A percentile compares a stretch with the other conserved stretches of the same genome.
Conservation (phyloP, 495 filamentous ascomycete genomes). For the Xylaria flabelliformis region DNA sequence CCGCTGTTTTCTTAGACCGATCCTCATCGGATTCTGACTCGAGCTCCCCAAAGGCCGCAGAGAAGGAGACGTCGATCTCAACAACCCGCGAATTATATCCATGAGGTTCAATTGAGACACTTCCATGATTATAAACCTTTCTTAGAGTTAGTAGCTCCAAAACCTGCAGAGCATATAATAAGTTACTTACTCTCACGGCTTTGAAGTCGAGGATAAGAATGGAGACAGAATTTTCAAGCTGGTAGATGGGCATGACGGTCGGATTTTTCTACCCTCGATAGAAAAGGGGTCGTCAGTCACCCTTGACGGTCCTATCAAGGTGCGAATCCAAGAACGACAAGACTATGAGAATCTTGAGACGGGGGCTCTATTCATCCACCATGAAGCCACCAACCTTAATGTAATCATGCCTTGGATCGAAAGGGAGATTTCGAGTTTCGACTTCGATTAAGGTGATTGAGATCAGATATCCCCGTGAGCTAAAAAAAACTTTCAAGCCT, state of each 20-base stretch:
- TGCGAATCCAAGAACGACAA: constrained; percentile 26
- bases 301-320: constrained; percentile 26
- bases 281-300: constrained; percentile 27
- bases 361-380: constrained; percentile 12
- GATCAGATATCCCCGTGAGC: constrained; percentile 28
- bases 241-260: constrained; percentile 25
- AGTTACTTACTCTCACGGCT: too few species aligned
- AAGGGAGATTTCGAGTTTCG: constrained; percentile 28
- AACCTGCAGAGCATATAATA: too few species aligned
- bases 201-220: constrained; percentile 52
- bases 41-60: constrained; percentile 5
- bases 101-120: constrained; percentile 6
- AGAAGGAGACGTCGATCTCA: constrained; percentile 12
- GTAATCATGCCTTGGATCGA: constrained; percentile 27
- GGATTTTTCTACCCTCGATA: constrained; percentile 21
- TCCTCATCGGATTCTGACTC: constrained; percentile 14
- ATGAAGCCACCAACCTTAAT: constrained; percentile 22
- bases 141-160: background rate
- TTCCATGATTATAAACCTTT: constrained; percentile 16
- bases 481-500: constrained; percentile 17
- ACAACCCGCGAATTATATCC: constrained; percentile 14
- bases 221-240: constrained; percentile 46
- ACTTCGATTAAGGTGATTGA: constrained; percentile 6
- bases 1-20: constrained; percentile 3
- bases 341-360: constrained; percentile 17